phyloP scores from a whole-genome alignment of 805 yeast species.

The Lipomyces spencermartinsiae region DNA sequence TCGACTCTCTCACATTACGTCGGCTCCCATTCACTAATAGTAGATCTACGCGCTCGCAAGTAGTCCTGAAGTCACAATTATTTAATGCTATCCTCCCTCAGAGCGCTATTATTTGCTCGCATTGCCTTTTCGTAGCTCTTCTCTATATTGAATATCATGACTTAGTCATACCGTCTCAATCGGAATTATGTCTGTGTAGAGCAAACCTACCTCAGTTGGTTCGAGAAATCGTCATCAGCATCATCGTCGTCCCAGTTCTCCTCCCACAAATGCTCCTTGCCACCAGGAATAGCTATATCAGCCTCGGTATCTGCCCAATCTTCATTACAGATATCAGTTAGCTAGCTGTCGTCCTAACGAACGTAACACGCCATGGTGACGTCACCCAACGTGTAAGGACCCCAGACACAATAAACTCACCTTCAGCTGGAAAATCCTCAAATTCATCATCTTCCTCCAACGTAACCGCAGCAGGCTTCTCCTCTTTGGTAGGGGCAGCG shows the following conservation, averaged over 20 bases:
- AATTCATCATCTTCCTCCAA: slow-evolving; percentile 96
- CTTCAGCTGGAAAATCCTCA: slow-evolving; percentile 93
- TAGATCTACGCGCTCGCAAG: too few relatives aligned
- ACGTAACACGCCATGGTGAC: not conserved
- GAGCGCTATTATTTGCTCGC: not conserved
- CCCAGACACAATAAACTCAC: slow-evolving; percentile 41
- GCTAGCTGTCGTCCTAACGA: not conserved
- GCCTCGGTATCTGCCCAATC: slow-evolving; percentile 74
- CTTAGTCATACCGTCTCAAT: not conserved
- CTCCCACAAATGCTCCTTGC: slow-evolving; percentile 79
- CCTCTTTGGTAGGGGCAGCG: slow-evolving; percentile 13
- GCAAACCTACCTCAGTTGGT: slow-evolving; percentile 59
- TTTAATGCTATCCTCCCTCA: not conserved
- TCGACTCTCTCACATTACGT: too few relatives aligned
- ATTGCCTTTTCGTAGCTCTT: slow-evolving; percentile 1
- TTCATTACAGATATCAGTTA: slow-evolving; percentile 23
- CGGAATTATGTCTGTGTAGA: not conserved
- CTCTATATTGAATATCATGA: not conserved
- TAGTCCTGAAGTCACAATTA: not conserved
- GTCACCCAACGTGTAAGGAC: too few relatives aligned
- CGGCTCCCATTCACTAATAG: too few relatives aligned
- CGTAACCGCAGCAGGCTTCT: slow-evolving; percentile 54
- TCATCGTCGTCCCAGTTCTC: slow-evolving; percentile 97
- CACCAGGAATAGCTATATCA: slow-evolving; percentile 51
- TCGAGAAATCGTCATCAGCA: slow-evolving; percentile 86